These are phyloP conservation scores for Sicyos edulis DNA, from an alignment of 306 rosid species.

Conservation along the genomic window DNA sequence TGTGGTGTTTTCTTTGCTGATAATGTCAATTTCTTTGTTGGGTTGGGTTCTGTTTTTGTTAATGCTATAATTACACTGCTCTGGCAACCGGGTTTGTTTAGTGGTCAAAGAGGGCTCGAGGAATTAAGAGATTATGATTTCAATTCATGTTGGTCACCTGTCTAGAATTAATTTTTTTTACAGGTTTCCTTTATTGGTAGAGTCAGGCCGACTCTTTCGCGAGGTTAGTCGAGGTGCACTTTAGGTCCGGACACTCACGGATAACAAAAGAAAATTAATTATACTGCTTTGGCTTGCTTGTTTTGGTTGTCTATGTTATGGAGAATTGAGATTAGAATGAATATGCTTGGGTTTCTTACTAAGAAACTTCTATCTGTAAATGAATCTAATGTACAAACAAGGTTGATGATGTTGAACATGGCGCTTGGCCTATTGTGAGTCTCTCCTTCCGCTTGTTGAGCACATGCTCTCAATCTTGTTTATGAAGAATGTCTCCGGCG, in stretches of 20 bases:
- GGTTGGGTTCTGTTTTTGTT: not conserved
- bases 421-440: constrained; percentile 4
- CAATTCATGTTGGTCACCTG: too few species aligned
- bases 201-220: too few species aligned
- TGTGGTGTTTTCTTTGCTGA: not conserved
- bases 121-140: too few species aligned
- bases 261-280: too few species aligned
- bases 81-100: too few species aligned
- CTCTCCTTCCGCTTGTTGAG: not conserved
- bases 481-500: not conserved
- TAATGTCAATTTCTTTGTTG: not conserved
- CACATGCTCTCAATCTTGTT: not conserved
- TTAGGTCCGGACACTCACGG: too few species aligned
- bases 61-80: not conserved
- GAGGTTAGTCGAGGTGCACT: too few species aligned
- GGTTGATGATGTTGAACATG: not conserved
- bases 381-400: not conserved
- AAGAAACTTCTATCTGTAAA: not conserved
- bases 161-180: too few species aligned
- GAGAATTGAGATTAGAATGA: not conserved
- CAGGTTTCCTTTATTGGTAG: too few species aligned
- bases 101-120: too few species aligned
- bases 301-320: not conserved
- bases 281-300: not conserved
- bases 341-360: not conserved